Conservation (phyloP, 2,329 filamentous ascomycete species). For the Penicillium polonicum region DNA sequence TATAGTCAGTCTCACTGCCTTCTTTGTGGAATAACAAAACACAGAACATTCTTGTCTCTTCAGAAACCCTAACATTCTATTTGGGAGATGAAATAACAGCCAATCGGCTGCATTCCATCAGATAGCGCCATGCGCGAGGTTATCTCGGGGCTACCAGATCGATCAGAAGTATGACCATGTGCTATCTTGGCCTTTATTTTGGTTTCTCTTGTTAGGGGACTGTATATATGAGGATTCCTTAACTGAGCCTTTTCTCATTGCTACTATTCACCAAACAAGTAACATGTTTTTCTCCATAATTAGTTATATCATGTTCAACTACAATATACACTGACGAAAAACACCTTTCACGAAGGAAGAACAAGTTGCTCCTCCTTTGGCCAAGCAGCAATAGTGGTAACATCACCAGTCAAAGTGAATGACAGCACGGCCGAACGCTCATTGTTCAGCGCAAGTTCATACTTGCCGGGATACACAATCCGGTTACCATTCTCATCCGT, state of each 20-base stretch:
- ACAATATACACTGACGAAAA: neutral
- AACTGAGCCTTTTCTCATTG: neutral
- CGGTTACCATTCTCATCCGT: slow-evolving; percentile 40
- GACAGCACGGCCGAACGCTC: slow-evolving; percentile 36
- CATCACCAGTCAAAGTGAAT: slow-evolving; percentile 37
- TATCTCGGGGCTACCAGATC: too few relatives aligned
- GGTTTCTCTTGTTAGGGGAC: slow-evolving; percentile 4
- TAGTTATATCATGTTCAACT: neutral
- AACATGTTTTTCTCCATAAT: neutral
- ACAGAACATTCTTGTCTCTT: too few relatives aligned
- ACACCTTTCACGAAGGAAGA: slow-evolving; percentile 10
- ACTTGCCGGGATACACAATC: slow-evolving; percentile 44
- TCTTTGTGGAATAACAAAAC: too few relatives aligned
- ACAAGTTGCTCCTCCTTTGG: slow-evolving; percentile 29
- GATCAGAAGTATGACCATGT: too few relatives aligned
- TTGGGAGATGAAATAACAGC: too few relatives aligned
- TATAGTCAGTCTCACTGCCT: too few relatives aligned
- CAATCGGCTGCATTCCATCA: too few relatives aligned
- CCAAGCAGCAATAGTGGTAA: slow-evolving; percentile 36
- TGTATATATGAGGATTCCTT: slow-evolving; percentile 15
- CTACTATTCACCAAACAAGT: neutral
- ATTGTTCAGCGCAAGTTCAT: slow-evolving; percentile 43
- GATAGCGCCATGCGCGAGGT: too few relatives aligned
- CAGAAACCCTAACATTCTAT: too few relatives aligned
- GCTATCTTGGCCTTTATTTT: slow-evolving; percentile 29